phyloP scores from a whole-genome alignment of 2,329 filamentous ascomycete species.

The Xylariaceae sp. region DNA sequence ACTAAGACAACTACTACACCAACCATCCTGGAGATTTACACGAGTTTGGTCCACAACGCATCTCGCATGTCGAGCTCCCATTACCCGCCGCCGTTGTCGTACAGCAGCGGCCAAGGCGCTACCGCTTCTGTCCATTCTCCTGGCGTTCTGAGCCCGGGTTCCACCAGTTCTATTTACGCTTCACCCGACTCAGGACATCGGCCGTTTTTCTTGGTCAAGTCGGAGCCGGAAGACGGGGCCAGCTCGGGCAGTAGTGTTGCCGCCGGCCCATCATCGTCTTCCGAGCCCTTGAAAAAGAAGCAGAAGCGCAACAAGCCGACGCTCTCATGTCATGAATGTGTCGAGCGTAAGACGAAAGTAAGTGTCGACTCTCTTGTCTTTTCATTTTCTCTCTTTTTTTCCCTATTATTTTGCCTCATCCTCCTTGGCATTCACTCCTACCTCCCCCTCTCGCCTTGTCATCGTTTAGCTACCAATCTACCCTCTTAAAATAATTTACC shows the following conservation, averaged over 20 bases:
- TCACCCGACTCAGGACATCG: slow-evolving; percentile 28
- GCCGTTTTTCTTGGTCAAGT: slow-evolving; percentile 27
- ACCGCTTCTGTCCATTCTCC: slow-evolving; percentile 23
- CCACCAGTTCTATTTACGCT: slow-evolving; percentile 28
- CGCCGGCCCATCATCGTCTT: slow-evolving; percentile 21
- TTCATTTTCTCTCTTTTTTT: not conserved
- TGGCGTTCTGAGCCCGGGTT: slow-evolving; percentile 27
- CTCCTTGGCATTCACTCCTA: not conserved
- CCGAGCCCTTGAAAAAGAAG: slow-evolving; percentile 55
- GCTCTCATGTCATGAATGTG: slow-evolving; percentile 71
- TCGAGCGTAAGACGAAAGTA: slow-evolving; percentile 77
- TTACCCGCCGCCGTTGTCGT: slow-evolving; percentile 28
- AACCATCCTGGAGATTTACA: not conserved
- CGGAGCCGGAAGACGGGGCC: slow-evolving; percentile 30
- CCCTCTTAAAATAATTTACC: not conserved
- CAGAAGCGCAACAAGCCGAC: slow-evolving; percentile 84
- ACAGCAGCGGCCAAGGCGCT: slow-evolving; percentile 27
- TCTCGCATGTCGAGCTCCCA: slow-evolving; percentile 30
- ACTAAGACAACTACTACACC: too few relatives aligned
- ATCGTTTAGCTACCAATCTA: not conserved
- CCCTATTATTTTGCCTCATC: too few relatives aligned
- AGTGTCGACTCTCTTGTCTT: slow-evolving; percentile 26
- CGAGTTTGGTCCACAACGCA: not conserved
- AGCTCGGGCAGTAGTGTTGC: slow-evolving; percentile 26
- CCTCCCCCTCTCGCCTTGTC: not conserved